Evolutionary conservation across 306 rosid genomes (phyloP), one percentile per base, ranked within the genome.

Genomic region (Rosa rugosa): DNA sequence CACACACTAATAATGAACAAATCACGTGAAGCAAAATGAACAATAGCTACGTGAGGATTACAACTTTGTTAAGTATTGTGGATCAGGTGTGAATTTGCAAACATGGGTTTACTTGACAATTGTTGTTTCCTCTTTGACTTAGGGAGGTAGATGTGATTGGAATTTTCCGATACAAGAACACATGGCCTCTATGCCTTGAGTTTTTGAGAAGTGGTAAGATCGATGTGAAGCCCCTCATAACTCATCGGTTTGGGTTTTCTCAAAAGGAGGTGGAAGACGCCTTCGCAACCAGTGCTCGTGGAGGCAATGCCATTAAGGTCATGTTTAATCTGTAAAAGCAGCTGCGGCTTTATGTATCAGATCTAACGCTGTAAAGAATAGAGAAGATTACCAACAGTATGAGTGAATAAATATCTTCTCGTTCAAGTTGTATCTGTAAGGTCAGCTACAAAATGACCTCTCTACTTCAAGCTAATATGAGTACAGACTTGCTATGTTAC

Each of bases 91-190:
- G 53, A 42, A 69, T 11, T 45, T 41, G 34, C 34, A 41, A 41
- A 41, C 31, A 42, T 68, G 73, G 2, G 4, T 41, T n/a, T 44
- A 69, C 54, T 69, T 69, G 20, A 69, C 34, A 20, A 44, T 11
- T 5, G 53, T 75, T 31, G 74, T 41, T 66, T 80, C 79, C 27
- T 67, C 63, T 63, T 50, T 64, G 44, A 74, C 77, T 4, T 81
- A 92, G 99, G 90, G 98, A 95, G 84, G 94, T 92, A 72, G 99
- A 91, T 25, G 91, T 95, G 80, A 71, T 95, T 77, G 98, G 98
- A 38, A 87, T 95, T 49, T 89, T 91, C 76, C 90, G 97, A 36
- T 95, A 95, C 80, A 91, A 86, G 87, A 93, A 95, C 81, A 95
- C 99, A 31, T 92, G 99, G 99, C 98, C 99, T 18, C 83, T 90